phyloP scores from a whole-genome alignment of 345 rosid genomes.

The Murraya paniculata region DNA sequence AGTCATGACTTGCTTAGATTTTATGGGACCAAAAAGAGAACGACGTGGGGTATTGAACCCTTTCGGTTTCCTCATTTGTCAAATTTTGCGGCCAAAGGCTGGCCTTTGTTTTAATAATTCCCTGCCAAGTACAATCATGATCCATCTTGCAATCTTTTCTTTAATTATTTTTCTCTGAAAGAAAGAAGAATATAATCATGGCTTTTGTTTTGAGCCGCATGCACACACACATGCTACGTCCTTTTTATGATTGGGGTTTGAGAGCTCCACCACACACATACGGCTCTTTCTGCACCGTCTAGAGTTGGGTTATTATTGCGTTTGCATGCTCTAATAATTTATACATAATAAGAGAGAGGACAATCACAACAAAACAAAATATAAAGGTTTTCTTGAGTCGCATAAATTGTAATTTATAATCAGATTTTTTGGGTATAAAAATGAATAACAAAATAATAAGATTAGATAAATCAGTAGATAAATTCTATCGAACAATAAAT shows the following conservation, averaged over 20 bases:
- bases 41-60: neutral
- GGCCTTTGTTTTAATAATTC: neutral
- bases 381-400: too few relatives aligned
- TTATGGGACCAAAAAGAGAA: too few relatives aligned
- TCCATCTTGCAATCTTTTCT: neutral
- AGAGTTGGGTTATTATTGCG: neutral
- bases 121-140: constrained; percentile 12
- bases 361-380: neutral
- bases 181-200: neutral
- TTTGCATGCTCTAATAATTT: neutral
- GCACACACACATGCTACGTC: neutral
- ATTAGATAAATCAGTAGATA: too few relatives aligned
- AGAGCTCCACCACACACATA: neutral
- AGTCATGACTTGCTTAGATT: too few relatives aligned
- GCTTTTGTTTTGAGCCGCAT: neutral
- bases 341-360: neutral
- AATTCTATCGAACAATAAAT: too few relatives aligned
- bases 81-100: constrained; percentile 37
- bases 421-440: too few relatives aligned
- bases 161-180: neutral
- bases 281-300: constrained; percentile 9
- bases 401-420: too few relatives aligned
- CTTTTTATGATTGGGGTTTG: neutral
- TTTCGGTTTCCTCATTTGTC: constrained; percentile 28
- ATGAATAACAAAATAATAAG: too few relatives aligned